phyloP scores from a whole-genome alignment of 495 filamentous ascomycete species.

The Penicillium samsonianum region DNA sequence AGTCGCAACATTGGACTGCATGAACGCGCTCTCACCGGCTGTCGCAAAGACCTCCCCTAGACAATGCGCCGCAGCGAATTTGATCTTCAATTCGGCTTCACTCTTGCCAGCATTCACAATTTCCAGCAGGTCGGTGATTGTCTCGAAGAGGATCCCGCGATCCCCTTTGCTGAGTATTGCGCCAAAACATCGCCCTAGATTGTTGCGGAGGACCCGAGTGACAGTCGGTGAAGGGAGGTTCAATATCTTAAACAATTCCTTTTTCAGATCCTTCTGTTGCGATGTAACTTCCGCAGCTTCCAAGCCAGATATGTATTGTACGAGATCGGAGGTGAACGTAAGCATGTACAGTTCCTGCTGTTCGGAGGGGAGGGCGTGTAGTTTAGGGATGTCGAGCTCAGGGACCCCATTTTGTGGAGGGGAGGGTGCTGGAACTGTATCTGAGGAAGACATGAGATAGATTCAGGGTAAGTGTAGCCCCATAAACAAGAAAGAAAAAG shows the following conservation, averaged over 20 bases:
- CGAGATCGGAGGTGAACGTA: conserved; percentile 82
- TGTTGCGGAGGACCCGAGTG: conserved; percentile 87
- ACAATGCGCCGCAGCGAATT: conserved; percentile 87
- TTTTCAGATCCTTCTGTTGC: conserved; percentile 86
- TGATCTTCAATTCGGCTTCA: conserved; percentile 72
- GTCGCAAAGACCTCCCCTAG: conserved; percentile 84
- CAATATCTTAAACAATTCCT: conserved; percentile 87
- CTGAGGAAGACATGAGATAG: conserved; percentile 45
- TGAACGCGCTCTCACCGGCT: conserved; percentile 92
- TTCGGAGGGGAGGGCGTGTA: conserved; percentile 87
- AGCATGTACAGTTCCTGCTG: conserved; percentile 94
- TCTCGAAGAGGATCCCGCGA: conserved; percentile 88
- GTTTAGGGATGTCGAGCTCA: conserved; percentile 83
- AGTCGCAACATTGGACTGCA: conserved; percentile 72
- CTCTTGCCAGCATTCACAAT: conserved; percentile 76
- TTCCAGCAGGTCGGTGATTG: conserved; percentile 80
- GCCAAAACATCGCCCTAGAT: conserved; percentile 79
- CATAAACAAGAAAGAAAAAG: conserved; percentile 22
- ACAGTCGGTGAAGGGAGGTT: conserved; percentile 81
- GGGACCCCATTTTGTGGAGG: conserved; percentile 40
- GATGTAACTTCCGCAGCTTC: conserved; percentile 76
- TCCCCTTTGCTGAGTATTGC: conserved; percentile 86
- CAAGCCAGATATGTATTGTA: conserved; percentile 74
- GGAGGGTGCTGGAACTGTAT: conserved; percentile 29
- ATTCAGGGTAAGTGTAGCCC: conserved; percentile 24